Evolutionary conservation across 805 yeast genomes (phyloP).

Genomic region (Schwanniomyces occidentalis): DNA sequence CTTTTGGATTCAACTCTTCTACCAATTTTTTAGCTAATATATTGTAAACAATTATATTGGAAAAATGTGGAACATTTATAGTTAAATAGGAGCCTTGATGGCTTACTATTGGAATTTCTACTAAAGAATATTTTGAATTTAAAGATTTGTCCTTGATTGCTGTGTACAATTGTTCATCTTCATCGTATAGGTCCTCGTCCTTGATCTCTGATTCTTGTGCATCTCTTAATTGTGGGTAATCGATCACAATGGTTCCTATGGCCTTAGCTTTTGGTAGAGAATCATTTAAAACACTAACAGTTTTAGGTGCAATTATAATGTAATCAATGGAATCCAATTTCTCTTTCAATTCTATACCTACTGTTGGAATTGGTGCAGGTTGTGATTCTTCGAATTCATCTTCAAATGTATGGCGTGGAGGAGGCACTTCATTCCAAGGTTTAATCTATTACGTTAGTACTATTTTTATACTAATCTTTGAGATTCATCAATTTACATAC

Average conservation of each 20-base stretch:
- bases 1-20: conserved; percentile 9
- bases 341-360: conserved; percentile 18
- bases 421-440: conserved; percentile 49
- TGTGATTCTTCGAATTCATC: conserved; percentile 34
- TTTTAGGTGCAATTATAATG: conserved; percentile 30
- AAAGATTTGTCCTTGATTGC: conserved; percentile 26
- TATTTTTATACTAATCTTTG: too few relatives aligned
- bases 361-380: conserved; percentile 27
- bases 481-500: too few relatives aligned
- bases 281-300: conserved; percentile 19
- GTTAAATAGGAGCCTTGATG: conserved; percentile 11
- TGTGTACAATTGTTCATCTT: conserved; percentile 50
- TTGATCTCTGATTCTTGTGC: conserved; percentile 10
- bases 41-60: conserved; percentile 36
- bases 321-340: conserved; percentile 15
- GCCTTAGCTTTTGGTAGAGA: conserved; percentile 11
- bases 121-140: conserved; percentile 20
- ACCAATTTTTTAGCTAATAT: conserved; percentile 25
- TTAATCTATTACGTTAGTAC: conserved; percentile 35
- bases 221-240: conserved; percentile 12
- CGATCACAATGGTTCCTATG: conserved; percentile 10
- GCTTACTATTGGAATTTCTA: conserved; percentile 22
- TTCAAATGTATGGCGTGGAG: conserved; percentile 54
- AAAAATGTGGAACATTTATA: conserved; percentile 33
- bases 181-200: conserved; percentile 43